phyloP scores from a whole-genome alignment of 2,329 filamentous ascomycete genomes.

The Hypoxylon sp. region DNA sequence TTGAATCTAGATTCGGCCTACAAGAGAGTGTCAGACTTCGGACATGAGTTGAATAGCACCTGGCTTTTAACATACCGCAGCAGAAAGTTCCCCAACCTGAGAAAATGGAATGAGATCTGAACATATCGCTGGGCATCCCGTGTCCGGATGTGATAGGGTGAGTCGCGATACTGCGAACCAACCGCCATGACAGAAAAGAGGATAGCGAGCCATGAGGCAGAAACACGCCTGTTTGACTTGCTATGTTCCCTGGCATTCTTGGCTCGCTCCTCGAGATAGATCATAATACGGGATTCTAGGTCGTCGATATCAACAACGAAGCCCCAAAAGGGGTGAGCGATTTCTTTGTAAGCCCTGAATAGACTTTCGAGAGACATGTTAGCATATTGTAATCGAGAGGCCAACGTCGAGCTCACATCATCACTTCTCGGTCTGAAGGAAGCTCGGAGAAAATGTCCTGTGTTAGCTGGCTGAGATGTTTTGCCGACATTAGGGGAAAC shows the following conservation, averaged over 20 bases:
- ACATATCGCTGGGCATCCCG: slow-evolving; percentile 71
- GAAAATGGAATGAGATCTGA: slow-evolving; percentile 74
- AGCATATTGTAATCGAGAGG: not conserved
- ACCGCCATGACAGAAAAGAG: slow-evolving; percentile 74
- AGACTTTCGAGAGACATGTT: slow-evolving; percentile 57
- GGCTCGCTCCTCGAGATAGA: slow-evolving; percentile 73
- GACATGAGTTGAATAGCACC: not conserved
- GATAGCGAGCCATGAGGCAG: slow-evolving; percentile 75
- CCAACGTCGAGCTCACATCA: slow-evolving; percentile 65
- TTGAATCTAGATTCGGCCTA: slow-evolving; percentile 73
- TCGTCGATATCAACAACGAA: slow-evolving; percentile 76
- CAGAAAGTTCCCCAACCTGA: slow-evolving; percentile 73
- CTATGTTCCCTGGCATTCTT: slow-evolving; percentile 63
- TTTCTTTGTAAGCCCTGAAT: slow-evolving; percentile 75
- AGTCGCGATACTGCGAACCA: slow-evolving; percentile 75
- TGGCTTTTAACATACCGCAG: slow-evolving; percentile 59
- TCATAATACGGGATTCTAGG: slow-evolving; percentile 72
- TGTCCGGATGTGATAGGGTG: slow-evolving; percentile 71
- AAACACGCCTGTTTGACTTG: slow-evolving; percentile 64
- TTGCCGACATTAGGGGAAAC: slow-evolving; percentile 74
- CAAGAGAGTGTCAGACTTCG: slow-evolving; percentile 14
- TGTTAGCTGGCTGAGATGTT: slow-evolving; percentile 70
- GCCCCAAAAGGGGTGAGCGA: slow-evolving; percentile 76
- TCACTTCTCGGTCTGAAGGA: slow-evolving; percentile 73
- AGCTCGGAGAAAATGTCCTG: slow-evolving; percentile 72